Evolutionary conservation across 768 basidiomycete genomes (phyloP), one percentile per base, ranked within the genome.

Genomic region (Candolleomyces aberdarensis): DNA sequence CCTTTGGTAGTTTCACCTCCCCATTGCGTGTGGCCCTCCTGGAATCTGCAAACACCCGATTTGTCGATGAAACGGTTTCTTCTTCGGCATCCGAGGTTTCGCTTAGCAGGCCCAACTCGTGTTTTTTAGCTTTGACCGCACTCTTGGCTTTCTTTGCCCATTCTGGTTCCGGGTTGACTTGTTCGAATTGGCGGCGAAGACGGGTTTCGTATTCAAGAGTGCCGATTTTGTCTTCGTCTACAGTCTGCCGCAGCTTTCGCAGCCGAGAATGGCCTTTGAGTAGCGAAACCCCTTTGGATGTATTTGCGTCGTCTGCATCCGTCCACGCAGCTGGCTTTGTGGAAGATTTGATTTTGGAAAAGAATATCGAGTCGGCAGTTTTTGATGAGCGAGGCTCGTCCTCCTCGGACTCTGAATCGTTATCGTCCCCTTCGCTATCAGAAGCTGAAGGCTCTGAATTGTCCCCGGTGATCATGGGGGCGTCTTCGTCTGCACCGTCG

Each of bases 181-280:
- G 85, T 68, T 94, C 89, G 71, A 86, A 98, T 78, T 98, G 95
- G 53, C 88, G 79, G 48, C 95, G 83, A 44, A 98, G 74, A 40
- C 91, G 83, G 22, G 83, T 80, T 74, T 98, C 96, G 69, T 97
- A 94, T 67, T 96, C 92, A n/a, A 83, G 82, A 5, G 94, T 92
- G 7, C 82, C 81, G 17, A 98, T 82, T 5, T 77, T 72, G 62
- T 92, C 86, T 69, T 95, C 92, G 3, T 76, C 76, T 3, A 85
- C 82, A 9, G 86, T 81, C 64, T 91, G 85, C 59, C 96, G 85
- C 56, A 99, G 79, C 76, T 99, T 99, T 47, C 91, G 85, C 58
- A 93, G 79, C n/a, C 92, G 83, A 47, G 81, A 82, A 66, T 73
- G 63, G 26, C 75, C 66, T 44, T 70, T 66, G 80, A 83, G 14